phyloP scores from a whole-genome alignment of 352 stramenopile species.

The Phytophthora tentaculata region DNA sequence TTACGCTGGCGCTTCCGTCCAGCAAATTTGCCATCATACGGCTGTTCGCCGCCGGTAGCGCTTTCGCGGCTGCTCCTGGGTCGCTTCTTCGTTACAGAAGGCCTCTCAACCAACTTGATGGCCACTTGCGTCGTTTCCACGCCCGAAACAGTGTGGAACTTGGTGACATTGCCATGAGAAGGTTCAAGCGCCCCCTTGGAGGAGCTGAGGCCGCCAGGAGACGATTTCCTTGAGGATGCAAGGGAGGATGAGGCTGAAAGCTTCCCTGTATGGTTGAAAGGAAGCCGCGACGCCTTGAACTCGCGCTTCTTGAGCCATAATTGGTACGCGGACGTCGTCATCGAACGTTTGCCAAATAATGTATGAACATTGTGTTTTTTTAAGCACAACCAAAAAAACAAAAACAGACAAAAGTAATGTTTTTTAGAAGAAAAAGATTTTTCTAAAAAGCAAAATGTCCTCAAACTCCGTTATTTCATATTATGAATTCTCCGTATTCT shows the following conservation, averaged over 20 bases:
- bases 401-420: no score
- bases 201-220: background rate
- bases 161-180: background rate
- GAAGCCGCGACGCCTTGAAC: conserved; percentile 26
- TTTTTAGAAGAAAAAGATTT: no score
- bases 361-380: no score
- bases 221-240: background rate
- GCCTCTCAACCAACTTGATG: conserved; percentile 22
- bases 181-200: background rate
- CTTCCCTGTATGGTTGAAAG: background rate
- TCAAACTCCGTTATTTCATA: no score
- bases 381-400: no score
- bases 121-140: conserved; percentile 15
- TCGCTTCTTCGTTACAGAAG: conserved; percentile 9
- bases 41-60: background rate
- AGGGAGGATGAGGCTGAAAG: background rate
- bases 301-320: conserved; percentile 55
- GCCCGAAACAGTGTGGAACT: conserved; percentile 16
- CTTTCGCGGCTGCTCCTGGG: conserved; percentile 5
- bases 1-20: conserved; percentile 1
- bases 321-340: conserved; percentile 39
- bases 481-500: no score
- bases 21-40: conserved; percentile 5
- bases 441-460: no score
- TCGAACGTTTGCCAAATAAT: background rate